Evolutionary conservation across 768 basidiomycete genomes (phyloP), one percentile per base, ranked within the genome.

Genomic region (Flagelloscypha sp.): DNA sequence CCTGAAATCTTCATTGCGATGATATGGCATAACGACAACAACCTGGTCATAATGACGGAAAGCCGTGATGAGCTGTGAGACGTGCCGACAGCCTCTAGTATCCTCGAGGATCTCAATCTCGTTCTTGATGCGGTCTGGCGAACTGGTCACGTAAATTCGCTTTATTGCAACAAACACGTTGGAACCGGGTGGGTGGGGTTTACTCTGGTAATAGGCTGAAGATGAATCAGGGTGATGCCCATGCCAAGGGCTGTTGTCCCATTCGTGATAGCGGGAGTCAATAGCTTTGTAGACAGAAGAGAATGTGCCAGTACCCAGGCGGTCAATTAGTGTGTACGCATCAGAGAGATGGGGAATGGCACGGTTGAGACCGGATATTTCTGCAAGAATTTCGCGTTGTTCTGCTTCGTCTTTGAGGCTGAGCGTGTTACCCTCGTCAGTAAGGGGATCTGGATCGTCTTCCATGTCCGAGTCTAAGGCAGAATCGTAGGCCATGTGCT

Each of bases 201-300:
- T 52, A 2, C 73, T 71, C 47, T 84, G 83, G 48, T 78, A 74
- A 48, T 76, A 59, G 22, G 82, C 79, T 7, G 78, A 79, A 17
- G 81, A 84, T 6, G 59, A 52, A 2, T 68, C 58, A 1, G 74
- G 71, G 48, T 84, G 82, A 30, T 61, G 56, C 1, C 81, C 81
- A 21, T 75, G 74, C 86, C 86, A 89, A 9, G 74, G 65, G 4
- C 56, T 45, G 48, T 89, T 87, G 54, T 85, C 72, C 79, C 78
- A 87, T 32, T 69, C 61, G 46, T 87, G 75, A 48, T 84, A 75
- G 39, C 69, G 59, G 11, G 84, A 48, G 56, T 99, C 95, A 44
- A 93, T 57, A 0, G 93, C 95, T 50, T 98, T 95, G 71, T 97
- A 99, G n/a, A 99, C 95, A 7, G 92, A 92, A 0, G 94, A 97